Evolutionary conservation across 148 eudicot genomes (phyloP).

Genomic region (Limonium bicolor): DNA sequence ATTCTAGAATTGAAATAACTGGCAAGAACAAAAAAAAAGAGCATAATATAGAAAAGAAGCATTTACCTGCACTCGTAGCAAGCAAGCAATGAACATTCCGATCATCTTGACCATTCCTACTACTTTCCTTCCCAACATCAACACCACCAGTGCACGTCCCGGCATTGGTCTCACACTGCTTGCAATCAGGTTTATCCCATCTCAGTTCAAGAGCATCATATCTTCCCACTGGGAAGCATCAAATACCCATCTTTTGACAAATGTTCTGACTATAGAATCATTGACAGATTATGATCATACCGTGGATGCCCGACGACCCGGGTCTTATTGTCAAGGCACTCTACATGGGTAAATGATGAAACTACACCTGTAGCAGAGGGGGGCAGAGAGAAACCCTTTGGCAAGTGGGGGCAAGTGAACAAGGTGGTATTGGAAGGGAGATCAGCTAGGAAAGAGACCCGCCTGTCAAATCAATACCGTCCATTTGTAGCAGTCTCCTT

Average conservation of each 20-base stretch:
- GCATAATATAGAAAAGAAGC: neutral
- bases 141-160: constrained; percentile 48
- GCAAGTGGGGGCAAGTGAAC: constrained; percentile 29
- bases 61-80: constrained; percentile 33
- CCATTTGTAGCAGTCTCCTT: constrained; percentile 21
- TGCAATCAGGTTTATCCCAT: constrained; percentile 49
- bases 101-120: constrained; percentile 19
- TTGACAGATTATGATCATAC: neutral
- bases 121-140: constrained; percentile 12
- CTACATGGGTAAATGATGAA: too few species aligned
- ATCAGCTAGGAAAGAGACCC: constrained; percentile 26
- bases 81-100: too few species aligned
- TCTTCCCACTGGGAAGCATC: constrained; percentile 19
- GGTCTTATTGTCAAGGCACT: constrained; percentile 43
- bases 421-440: constrained; percentile 29
- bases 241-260: constrained; percentile 18
- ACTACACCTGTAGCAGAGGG: too few species aligned
- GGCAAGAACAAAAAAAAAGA: neutral
- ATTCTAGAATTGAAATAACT: too few species aligned
- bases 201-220: constrained; percentile 29
- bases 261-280: constrained; percentile 1
- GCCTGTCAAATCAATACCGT: constrained; percentile 28
- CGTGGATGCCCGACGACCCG: constrained; percentile 33
- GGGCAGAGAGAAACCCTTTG: constrained; percentile 6
- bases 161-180: constrained; percentile 34